Base-by-base conservation (phyloP, 176 grass and related monocot genomes). In the Chrysopogon serrulatus region DNA sequence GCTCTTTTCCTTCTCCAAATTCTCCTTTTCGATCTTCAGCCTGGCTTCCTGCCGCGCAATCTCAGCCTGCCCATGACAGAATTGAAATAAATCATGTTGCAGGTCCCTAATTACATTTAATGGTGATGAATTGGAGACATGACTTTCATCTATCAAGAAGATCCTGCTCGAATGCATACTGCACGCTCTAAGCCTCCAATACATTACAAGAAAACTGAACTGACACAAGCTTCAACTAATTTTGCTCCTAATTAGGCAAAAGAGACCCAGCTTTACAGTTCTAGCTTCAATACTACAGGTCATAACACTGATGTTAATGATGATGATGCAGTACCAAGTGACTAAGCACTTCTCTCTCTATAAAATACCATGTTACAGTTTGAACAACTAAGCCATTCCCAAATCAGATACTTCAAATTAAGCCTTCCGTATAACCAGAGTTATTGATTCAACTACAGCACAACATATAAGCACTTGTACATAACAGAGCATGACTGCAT, bases 1-100 rank as follows among this genome's bases (percentile, higher is more conserved):
- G 2, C 91, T 96, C 78, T 99, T 99, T 84, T 99, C 97, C 61
- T 99, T 99, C 86, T 99, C 97, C 84, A 99, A 73, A 71, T 96
- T 99, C 74, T 99, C 97, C 74, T 87, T 94, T 61, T 99, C 97
- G 51, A 92, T 91, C 80, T 99, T 99, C 81, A 99, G 77, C 81
- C 97, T 99, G 15, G 91, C 93, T 39, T 99, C 96, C 82, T 99
- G 97, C 54, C 91, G 88, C n/a, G n/a, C n/a, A 49, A 99, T 99
- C 80, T 99, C 97, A 51, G 93, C 97, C 93, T 99, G 82, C 78
- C 17, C 30, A 81, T 61, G 6, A 79, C 31, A 10, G 15, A 37
- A 34, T 13, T 14, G 10, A 19, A 74, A 41, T 19, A 67, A 27
- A 31, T 49, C 59, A 79, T 27, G 45, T 26, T 74, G 39, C 39